Conservation (phyloP, 192 early-diverging fungal species). For the Coemansia guatemalensis region DNA sequence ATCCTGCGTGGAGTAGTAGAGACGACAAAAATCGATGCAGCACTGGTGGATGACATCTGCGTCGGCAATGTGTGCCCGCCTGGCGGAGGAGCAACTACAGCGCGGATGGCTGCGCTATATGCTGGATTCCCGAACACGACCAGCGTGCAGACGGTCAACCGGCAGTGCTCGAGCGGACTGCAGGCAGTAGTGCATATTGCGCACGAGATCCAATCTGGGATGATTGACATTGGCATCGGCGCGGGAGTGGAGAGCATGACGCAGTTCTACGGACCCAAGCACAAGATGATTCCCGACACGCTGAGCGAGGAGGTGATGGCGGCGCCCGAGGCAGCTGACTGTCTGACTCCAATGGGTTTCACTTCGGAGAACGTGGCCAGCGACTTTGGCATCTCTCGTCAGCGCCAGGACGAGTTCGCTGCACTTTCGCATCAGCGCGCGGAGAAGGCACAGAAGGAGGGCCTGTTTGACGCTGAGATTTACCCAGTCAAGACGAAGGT, state of each 20-base stretch:
- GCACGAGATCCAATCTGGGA: slow-evolving; percentile 82
- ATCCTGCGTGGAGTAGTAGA: slow-evolving; percentile 76
- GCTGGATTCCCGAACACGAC: slow-evolving; percentile 88
- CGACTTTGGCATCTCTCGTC: slow-evolving; percentile 81
- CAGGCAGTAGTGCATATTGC: slow-evolving; percentile 87
- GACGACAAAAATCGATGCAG: slow-evolving; percentile 79
- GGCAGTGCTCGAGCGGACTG: slow-evolving; percentile 92
- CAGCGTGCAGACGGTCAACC: slow-evolving; percentile 82
- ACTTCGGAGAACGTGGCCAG: slow-evolving; percentile 97
- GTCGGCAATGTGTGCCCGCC: slow-evolving; percentile 92
- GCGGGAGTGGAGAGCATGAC: slow-evolving; percentile 95
- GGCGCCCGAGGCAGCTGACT: slow-evolving; percentile 73
- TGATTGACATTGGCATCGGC: slow-evolving; percentile 91
- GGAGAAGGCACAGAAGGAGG: slow-evolving; percentile 82
- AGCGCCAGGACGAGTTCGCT: slow-evolving; percentile 90
- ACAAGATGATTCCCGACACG: slow-evolving; percentile 66
- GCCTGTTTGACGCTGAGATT: slow-evolving; percentile 91
- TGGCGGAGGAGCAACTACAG: slow-evolving; percentile 84
- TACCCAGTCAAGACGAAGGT: slow-evolving; percentile 75
- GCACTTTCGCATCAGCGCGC: slow-evolving; percentile 83
- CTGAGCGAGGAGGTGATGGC: slow-evolving; percentile 75
- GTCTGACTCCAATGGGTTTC: slow-evolving; percentile 86
- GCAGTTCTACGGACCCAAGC: slow-evolving; percentile 76
- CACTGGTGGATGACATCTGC: slow-evolving; percentile 87
- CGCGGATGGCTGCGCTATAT: slow-evolving; percentile 88